A percentile compares a stretch with the other conserved stretches of the same genome.
Conservation (phyloP, 73 alveolate species). For the Tetrahymena thermophila region DNA sequence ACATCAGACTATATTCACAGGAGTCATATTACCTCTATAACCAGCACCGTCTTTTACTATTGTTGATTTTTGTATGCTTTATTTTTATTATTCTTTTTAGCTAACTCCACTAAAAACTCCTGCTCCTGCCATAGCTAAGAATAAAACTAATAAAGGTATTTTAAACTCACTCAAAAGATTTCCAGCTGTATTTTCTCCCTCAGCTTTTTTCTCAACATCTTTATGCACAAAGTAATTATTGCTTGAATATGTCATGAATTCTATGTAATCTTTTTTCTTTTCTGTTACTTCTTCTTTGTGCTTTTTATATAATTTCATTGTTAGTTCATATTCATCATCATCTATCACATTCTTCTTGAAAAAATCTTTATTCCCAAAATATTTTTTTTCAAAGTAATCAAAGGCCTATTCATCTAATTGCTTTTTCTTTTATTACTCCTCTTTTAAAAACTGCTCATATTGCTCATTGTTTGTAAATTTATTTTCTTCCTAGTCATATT, state of each 20-base stretch:
- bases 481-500: slow-evolving; percentile 13
- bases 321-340: slow-evolving; percentile 27
- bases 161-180: neutral
- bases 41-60: slow-evolving; percentile 29
- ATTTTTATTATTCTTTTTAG: neutral
- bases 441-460: slow-evolving; percentile 3
- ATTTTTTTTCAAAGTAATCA: slow-evolving; percentile 20
- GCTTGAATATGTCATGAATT: neutral
- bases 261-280: slow-evolving; percentile 4
- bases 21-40: slow-evolving; percentile 21
- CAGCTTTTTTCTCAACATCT: slow-evolving; percentile 11
- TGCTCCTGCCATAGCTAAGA: neutral
- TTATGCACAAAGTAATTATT: slow-evolving; percentile 14
- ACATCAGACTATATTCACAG: slow-evolving; percentile 21
- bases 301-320: slow-evolving; percentile 13
- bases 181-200: neutral
- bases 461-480: neutral
- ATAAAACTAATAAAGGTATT: neutral
- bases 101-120: neutral
- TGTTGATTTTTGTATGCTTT: neutral
- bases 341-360: slow-evolving; percentile 32
- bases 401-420: slow-evolving; percentile 13
- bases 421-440: neutral
- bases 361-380: slow-evolving; percentile 28
- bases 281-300: slow-evolving; percentile 13